Evolutionary conservation across 2,329 filamentous ascomycete genomes (phyloP).

Genomic region (Calonectria henricotiae): DNA sequence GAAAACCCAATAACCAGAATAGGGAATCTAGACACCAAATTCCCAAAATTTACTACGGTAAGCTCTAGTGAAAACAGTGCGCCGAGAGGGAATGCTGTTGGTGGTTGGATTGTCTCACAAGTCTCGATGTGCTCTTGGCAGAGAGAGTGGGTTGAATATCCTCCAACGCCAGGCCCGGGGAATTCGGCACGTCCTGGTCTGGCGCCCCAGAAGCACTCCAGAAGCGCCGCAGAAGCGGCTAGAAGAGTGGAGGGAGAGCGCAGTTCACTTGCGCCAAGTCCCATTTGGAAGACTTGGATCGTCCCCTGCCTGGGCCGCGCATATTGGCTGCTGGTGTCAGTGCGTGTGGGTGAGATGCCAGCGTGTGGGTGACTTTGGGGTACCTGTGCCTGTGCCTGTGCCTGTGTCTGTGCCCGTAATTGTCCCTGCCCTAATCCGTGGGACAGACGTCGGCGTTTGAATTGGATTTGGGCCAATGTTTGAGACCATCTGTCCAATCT

Average conservation of each 20-base stretch:
- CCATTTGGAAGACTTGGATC: not conserved
- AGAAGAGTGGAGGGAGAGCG: constrained; percentile 7
- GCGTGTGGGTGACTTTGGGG: not conserved
- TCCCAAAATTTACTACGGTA: not conserved
- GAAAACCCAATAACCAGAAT: not conserved
- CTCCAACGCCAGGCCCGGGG: not conserved
- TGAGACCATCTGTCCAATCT: not conserved
- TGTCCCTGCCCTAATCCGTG: not conserved
- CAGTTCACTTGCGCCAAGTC: constrained; percentile 18
- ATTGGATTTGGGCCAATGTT: not conserved
- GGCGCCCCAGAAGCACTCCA: constrained; percentile 12
- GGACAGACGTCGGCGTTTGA: not conserved
- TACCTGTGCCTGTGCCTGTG: not conserved
- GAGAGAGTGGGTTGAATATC: not conserved
- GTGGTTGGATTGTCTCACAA: constrained; percentile 2
- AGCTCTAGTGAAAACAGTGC: constrained; percentile 3
- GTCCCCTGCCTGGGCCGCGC: not conserved
- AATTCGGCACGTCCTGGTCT: constrained; percentile 26
- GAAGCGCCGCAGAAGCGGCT: constrained; percentile 2
- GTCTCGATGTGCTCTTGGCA: constrained; percentile 2
- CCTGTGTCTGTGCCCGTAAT: not conserved
- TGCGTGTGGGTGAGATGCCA: not conserved
- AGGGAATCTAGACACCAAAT: constrained; percentile 1
- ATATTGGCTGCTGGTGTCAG: not conserved
- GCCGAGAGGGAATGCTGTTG: not conserved